phyloP scores from a whole-genome alignment of 2,329 filamentous ascomycete genomes.

The Berkeleyomyces basicola region DNA sequence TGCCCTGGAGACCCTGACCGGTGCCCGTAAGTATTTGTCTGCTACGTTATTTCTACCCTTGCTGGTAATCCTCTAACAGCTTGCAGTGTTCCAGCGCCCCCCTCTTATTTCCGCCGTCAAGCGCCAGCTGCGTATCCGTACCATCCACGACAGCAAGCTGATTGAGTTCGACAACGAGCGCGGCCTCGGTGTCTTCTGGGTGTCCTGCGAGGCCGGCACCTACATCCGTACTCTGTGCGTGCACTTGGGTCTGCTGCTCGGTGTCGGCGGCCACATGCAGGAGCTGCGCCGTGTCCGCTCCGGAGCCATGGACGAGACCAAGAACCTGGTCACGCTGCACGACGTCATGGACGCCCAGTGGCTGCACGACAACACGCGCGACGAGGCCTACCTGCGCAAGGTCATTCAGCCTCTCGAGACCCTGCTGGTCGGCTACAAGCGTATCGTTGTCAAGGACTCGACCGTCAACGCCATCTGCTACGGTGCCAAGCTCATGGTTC shows the following conservation, averaged over 20 bases:
- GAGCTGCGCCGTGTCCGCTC: conserved; percentile 85
- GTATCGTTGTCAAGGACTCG: conserved; percentile 80
- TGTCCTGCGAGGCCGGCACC: conserved; percentile 90
- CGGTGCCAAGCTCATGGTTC: conserved; percentile 97
- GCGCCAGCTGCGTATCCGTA: conserved; percentile 93
- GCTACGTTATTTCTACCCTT: background rate
- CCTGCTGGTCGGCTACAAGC: conserved; percentile 83
- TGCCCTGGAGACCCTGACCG: conserved; percentile 87
- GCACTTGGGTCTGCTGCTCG: conserved; percentile 58
- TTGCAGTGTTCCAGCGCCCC: conserved; percentile 49
- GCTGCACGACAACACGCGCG: conserved; percentile 86
- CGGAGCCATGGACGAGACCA: conserved; percentile 86
- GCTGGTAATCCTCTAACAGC: background rate
- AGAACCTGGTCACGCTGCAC: conserved; percentile 82
- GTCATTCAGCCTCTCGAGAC: conserved; percentile 90
- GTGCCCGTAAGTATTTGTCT: conserved; percentile 37
- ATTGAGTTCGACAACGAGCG: conserved; percentile 97
- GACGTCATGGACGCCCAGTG: conserved; percentile 81
- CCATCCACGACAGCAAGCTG: conserved; percentile 92
- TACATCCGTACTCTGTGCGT: conserved; percentile 98
- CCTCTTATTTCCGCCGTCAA: conserved; percentile 97
- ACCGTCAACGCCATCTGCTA: conserved; percentile 92
- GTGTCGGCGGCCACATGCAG: conserved; percentile 95
- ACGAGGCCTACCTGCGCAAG: conserved; percentile 79
- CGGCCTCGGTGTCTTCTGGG: conserved; percentile 96